These are phyloP conservation scores for Plenodomus biglobosus DNA, from an alignment of 2,329 filamentous ascomycete species.

Conservation along the genomic window DNA sequence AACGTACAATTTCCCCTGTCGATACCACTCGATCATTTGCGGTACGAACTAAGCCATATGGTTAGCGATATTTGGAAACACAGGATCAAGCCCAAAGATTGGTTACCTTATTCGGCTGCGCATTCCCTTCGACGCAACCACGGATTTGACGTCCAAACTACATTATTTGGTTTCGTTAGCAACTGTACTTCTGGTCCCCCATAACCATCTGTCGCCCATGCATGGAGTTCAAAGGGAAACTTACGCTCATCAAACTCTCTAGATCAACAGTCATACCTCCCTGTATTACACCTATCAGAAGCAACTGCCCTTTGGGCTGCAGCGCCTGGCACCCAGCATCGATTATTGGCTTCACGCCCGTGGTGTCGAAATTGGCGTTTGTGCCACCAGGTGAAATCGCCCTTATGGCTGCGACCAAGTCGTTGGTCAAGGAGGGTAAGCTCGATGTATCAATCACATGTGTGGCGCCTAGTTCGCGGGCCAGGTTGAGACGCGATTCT, in stretches of 20 bases:
- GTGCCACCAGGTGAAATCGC: conserved; percentile 45
- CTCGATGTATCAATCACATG: conserved; percentile 42
- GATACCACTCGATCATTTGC: conserved; percentile 53
- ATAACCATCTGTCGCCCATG: too few species aligned
- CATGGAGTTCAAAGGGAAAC: conserved; percentile 1
- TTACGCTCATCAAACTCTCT: conserved; percentile 49
- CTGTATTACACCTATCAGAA: conserved; percentile 55
- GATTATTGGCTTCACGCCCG: conserved; percentile 49
- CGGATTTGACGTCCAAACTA: conserved; percentile 51
- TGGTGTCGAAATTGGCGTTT: conserved; percentile 55
- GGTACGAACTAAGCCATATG: conserved; percentile 45
- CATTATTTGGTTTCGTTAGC: not conserved
- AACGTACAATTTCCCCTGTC: conserved; percentile 47
- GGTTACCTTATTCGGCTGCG: conserved; percentile 37
- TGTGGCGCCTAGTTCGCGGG: conserved; percentile 44
- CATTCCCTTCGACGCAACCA: conserved; percentile 53
- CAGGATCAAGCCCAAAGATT: not conserved
- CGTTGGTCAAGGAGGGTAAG: conserved; percentile 11
- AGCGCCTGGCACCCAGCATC: conserved; percentile 49
- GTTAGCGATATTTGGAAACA: too few species aligned
- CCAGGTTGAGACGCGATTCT: conserved; percentile 38
- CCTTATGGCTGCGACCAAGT: conserved; percentile 42
- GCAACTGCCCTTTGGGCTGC: conserved; percentile 51
- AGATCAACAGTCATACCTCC: conserved; percentile 49
- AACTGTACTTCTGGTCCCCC: too few species aligned